A percentile compares a stretch with the other conserved stretches of the same genome.
phyloP scores from a whole-genome alignment of 2,329 filamentous ascomycete genomes.

The Alternaria consortialis region DNA sequence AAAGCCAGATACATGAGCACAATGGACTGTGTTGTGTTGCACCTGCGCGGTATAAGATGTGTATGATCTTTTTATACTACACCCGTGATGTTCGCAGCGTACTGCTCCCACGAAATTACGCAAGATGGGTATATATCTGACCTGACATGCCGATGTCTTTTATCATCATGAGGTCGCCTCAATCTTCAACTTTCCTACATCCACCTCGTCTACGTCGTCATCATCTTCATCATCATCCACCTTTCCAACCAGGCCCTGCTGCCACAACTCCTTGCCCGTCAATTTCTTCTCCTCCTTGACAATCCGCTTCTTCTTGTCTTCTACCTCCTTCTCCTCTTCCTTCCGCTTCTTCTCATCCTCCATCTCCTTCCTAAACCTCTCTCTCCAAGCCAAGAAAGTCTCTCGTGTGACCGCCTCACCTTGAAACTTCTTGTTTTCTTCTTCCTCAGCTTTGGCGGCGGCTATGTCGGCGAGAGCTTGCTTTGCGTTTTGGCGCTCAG shows the following conservation, averaged over 20 bases:
- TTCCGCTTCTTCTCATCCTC: conserved; percentile 70
- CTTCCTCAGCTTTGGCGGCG: conserved; percentile 75
- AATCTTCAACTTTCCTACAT: conserved; percentile 49
- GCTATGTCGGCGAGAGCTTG: conserved; percentile 63
- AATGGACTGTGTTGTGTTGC: not conserved
- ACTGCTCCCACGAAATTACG: not conserved
- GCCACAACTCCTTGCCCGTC: conserved; percentile 65
- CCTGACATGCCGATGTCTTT: not conserved
- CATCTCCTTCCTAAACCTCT: conserved; percentile 80
- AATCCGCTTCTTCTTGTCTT: conserved; percentile 60
- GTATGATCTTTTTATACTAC: not conserved
- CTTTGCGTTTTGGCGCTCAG: conserved; percentile 73
- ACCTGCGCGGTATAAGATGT: not conserved
- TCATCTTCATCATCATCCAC: conserved; percentile 65
- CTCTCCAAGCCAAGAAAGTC: conserved; percentile 84
- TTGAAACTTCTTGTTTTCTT: conserved; percentile 97
- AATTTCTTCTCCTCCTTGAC: conserved; percentile 81
- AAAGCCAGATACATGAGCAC: conserved; percentile 17
- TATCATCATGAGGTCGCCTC: conserved; percentile 55
- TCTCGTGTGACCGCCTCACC: conserved; percentile 88
- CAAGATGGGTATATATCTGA: conserved; percentile 34
- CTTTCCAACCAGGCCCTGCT: conserved; percentile 66
- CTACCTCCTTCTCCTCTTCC: conserved; percentile 76
- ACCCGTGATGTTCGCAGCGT: not conserved
- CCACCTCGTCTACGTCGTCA: conserved; percentile 65